Base-by-base conservation (phyloP, 352 stramenopile species). In the Globisporangium rhizosaccharum region DNA sequence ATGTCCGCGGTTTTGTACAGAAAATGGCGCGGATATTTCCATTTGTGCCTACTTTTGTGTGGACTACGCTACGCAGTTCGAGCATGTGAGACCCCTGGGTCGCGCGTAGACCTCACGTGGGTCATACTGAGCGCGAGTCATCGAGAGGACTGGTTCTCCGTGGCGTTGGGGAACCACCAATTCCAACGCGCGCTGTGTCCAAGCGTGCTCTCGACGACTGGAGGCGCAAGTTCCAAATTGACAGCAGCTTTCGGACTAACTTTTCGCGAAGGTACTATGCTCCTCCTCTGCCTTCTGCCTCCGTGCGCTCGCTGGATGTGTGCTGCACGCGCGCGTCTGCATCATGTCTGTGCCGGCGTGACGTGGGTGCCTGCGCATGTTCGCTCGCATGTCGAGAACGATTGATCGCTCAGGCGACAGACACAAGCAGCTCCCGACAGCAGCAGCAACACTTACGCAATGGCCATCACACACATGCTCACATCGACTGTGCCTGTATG, bases 171-270 rank as follows among this genome's bases (percentile, higher is more conserved):
- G 76, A 87, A 85, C 82, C 82, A 92, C 82, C 82, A 88, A 88
- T 90, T 90, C 69, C 66, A 53, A 63, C 41, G 51, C 53, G 51
- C 52, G 54, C 58, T 67, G 50, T 28, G 25, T 59, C 52, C 48
- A 56, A 47, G 41, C 49, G 66, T 61, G 52, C 37, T 56, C 59
- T 56, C 61, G 62, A 65, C 57, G 65, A 67, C 84, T 84, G 39
- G 59, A 68, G 58, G 72, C 72, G 28, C 76, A 88, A 90, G 83
- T 92, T 92, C 83, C 83, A 89, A 92, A 90, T 92, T 92, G 76
- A 78, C 83, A 82, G 67, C 79, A 88, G 87, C 78, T 90, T 92
- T 90, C 79, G 85, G 76, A 88, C 71, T 84, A 79, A 78, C 70
- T 82, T 82, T 66, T 53, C 67, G 64, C 68, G 71, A 87, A 88